Conservation (phyloP, 495 filamentous ascomycete species). For the Apiosordaria backusii region DNA sequence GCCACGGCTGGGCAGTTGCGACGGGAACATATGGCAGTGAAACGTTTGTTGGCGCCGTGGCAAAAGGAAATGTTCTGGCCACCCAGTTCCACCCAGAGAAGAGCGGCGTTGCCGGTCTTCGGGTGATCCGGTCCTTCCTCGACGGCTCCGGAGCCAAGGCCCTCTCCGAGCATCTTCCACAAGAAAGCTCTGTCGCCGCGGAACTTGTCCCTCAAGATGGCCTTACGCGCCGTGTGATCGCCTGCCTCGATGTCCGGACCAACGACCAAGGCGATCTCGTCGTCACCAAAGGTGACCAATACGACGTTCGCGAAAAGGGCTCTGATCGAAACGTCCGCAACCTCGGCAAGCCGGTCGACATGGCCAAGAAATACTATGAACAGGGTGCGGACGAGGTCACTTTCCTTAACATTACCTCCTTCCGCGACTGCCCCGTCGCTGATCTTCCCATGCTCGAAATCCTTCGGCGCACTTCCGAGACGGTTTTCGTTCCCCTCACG, state of each 20-base stretch:
- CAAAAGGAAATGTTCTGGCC: slow-evolving; percentile 76
- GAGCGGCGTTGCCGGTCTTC: slow-evolving; percentile 81
- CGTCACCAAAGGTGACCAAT: slow-evolving; percentile 97
- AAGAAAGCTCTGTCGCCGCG: background rate
- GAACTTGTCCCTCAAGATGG: slow-evolving; percentile 49
- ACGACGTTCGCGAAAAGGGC: slow-evolving; percentile 95
- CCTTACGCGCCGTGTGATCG: slow-evolving; percentile 84
- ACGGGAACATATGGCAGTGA: slow-evolving; percentile 84
- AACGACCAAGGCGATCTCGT: slow-evolving; percentile 95
- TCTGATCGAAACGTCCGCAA: slow-evolving; percentile 79
- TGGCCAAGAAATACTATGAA: slow-evolving; percentile 91
- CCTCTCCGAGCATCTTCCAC: slow-evolving; percentile 26
- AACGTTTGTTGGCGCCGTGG: slow-evolving; percentile 87
- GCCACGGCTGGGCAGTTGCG: slow-evolving; percentile 82
- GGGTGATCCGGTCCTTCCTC: slow-evolving; percentile 81
- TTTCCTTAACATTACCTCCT: slow-evolving; percentile 96
- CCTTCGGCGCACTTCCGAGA: slow-evolving; percentile 76
- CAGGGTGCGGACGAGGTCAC: slow-evolving; percentile 96
- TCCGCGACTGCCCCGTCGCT: slow-evolving; percentile 86
- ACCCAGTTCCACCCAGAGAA: slow-evolving; percentile 99
- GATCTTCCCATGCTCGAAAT: slow-evolving; percentile 97
- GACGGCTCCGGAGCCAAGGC: slow-evolving; percentile 56
- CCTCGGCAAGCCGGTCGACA: slow-evolving; percentile 91
- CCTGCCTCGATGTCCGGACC: slow-evolving; percentile 93
- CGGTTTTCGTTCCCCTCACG: slow-evolving; percentile 95